Conservation (phyloP, 2,329 filamentous ascomycete genomes). For the Pezicula neosporulosa region DNA sequence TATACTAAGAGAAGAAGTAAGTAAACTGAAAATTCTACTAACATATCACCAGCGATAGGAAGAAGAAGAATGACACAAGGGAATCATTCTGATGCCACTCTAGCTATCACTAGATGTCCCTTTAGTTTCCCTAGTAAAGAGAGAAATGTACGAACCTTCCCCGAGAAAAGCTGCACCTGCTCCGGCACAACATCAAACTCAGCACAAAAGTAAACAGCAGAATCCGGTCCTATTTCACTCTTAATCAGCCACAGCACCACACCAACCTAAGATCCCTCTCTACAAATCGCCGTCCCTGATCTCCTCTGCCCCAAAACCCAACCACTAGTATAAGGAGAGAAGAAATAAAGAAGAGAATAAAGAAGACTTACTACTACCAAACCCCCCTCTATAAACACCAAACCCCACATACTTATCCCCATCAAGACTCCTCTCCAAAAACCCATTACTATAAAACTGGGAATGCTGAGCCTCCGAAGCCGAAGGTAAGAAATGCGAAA, state of each 20-base stretch:
- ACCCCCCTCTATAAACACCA: constrained; percentile 43
- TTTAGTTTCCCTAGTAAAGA: no score
- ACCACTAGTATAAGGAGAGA: constrained; percentile 37
- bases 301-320: constrained; percentile 55
- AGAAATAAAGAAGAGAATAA: neutral
- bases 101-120: no score
- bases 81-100: no score
- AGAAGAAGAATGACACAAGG: no score
- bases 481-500: constrained; percentile 42
- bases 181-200: no score
- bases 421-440: constrained; percentile 33
- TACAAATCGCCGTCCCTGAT: constrained; percentile 32
- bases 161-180: no score
- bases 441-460: constrained; percentile 39
- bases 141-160: no score
- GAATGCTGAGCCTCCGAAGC: constrained; percentile 29
- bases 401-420: constrained; percentile 42
- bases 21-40: neutral
- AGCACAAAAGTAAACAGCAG: no score
- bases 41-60: no score
- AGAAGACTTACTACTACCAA: constrained; percentile 31
- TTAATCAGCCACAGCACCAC: no score
- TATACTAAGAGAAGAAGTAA: constrained; percentile 38
- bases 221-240: no score
- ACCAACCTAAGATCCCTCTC: no score